Evolutionary conservation across 2,329 filamentous ascomycete species (phyloP), one percentile per base, ranked within the genome.

Genomic region (Trichoderma oligosporum): DNA sequence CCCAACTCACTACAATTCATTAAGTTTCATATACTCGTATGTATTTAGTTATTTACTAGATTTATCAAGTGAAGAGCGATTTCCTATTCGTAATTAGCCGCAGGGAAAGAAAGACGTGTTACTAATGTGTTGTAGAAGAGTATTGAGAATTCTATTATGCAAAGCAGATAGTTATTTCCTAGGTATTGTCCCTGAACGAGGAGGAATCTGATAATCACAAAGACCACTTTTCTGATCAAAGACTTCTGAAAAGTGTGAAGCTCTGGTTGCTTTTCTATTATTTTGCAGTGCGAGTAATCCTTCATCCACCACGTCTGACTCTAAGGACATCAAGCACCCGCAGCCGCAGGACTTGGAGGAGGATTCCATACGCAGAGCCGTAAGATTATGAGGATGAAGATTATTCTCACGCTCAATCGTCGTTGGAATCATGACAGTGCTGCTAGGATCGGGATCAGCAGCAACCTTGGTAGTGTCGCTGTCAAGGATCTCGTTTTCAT

Each of bases 371-470:
- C 61, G 49, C n/a, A 57, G 55, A 11, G 56, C 31, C 22, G 9
- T 29, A n/a, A 47, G 18, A 4, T 16, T 8, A 11, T 33, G 11
- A n/a, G 53, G 25, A 14, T 14, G 35, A 41, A 44, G 44, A 7
- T 65, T 65, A 58, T 65, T 70, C 49, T 73, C 70, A 25, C 69
- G 64, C 59, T 68, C 63, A 56, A 73, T 73, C 5, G 71, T 72
- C 5, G 71, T 74, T n/a, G 72, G 73, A 18, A 73, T 67, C 31
- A 73, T 53, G 16, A 74, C 72, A 29, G 63, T 63, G 12, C 22
- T 27, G 29, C 7, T 24, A 16, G 42, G 29, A 11, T 5, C 31
- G 8, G 44, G 29, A 5, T 47, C 55, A 4, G 24, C 39, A 14
- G 16, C 33, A 12, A 27, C 29, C 18, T 47, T 48, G 22, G 29